phyloP scores from a whole-genome alignment of 2,329 filamentous ascomycete species.

The Leptosphaerulina australis region DNA sequence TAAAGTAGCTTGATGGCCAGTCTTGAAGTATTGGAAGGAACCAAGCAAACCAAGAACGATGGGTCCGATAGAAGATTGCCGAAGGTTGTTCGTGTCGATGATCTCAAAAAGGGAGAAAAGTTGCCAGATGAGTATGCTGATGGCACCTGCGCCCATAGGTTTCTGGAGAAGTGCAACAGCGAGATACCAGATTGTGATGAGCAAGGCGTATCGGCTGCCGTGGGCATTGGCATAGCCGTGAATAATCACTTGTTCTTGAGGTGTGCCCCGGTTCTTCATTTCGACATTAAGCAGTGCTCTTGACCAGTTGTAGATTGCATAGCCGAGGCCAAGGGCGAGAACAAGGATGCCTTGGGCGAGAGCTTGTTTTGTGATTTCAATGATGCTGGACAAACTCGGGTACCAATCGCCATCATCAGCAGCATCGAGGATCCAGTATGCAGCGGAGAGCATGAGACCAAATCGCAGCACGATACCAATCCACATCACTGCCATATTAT shows the following conservation, averaged over 20 bases:
- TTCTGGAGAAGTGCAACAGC: conserved; percentile 84
- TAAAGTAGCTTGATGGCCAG: conserved; percentile 89
- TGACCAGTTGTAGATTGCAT: conserved; percentile 82
- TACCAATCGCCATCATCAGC: conserved; percentile 88
- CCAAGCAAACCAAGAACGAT: conserved; percentile 85
- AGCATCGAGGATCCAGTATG: conserved; percentile 88
- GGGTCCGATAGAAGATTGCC: conserved; percentile 77
- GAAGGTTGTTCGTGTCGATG: conserved; percentile 65
- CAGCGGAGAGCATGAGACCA: conserved; percentile 74
- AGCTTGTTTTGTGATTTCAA: conserved; percentile 77
- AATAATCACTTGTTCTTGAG: conserved; percentile 67
- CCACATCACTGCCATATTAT: conserved; percentile 84
- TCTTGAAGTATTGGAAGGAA: conserved; percentile 96
- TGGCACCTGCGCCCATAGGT: conserved; percentile 87
- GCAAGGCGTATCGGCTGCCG: conserved; percentile 84
- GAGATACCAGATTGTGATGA: conserved; percentile 78
- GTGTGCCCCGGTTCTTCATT: conserved; percentile 35
- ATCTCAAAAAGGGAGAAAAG: conserved; percentile 76
- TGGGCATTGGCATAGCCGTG: conserved; percentile 93
- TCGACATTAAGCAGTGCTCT: conserved; percentile 82
- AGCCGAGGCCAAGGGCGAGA: conserved; percentile 81
- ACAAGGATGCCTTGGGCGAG: conserved; percentile 81
- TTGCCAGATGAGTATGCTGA: conserved; percentile 85
- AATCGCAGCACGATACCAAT: conserved; percentile 78
- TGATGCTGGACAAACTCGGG: conserved; percentile 52